Conservation (phyloP, 805 yeast species). For the Candida sphagnicola region DNA sequence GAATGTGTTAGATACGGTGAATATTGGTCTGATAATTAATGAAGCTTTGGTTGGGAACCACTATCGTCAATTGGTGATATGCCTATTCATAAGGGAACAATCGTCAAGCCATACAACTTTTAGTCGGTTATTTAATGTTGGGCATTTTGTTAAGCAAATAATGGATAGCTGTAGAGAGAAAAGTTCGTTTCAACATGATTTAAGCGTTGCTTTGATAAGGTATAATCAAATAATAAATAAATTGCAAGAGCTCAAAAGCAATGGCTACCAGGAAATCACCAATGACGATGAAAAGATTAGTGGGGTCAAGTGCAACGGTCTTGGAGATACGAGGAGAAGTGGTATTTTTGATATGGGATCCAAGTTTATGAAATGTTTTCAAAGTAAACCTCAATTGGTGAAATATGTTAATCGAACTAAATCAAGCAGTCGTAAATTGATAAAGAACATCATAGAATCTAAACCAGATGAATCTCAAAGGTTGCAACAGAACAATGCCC, state of each 20-base stretch:
- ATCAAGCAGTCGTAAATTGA: no score
- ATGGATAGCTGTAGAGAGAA: not conserved
- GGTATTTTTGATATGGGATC: not conserved
- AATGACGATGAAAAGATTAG: not conserved
- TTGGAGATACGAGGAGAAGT: not conserved
- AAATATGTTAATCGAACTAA: no score
- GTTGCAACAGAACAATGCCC: no score
- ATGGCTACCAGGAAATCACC: not conserved
- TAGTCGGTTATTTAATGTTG: not conserved
- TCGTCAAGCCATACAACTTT: not conserved
- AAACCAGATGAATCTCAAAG: no score
- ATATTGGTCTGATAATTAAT: conserved; percentile 1
- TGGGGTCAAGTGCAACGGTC: not conserved
- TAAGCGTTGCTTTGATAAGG: not conserved
- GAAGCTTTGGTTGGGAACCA: not conserved
- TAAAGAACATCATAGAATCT: no score
- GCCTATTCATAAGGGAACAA: not conserved
- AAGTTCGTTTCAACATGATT: not conserved
- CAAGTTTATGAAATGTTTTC: no score
- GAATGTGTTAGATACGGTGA: not conserved
- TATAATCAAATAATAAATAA: not conserved
- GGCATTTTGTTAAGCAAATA: not conserved
- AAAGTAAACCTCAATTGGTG: no score
- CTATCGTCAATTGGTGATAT: not conserved
- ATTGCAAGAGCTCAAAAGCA: not conserved